Evolutionary conservation across 2,329 filamentous ascomycete genomes (phyloP).

Genomic region (Fusarium sarcochroum): DNA sequence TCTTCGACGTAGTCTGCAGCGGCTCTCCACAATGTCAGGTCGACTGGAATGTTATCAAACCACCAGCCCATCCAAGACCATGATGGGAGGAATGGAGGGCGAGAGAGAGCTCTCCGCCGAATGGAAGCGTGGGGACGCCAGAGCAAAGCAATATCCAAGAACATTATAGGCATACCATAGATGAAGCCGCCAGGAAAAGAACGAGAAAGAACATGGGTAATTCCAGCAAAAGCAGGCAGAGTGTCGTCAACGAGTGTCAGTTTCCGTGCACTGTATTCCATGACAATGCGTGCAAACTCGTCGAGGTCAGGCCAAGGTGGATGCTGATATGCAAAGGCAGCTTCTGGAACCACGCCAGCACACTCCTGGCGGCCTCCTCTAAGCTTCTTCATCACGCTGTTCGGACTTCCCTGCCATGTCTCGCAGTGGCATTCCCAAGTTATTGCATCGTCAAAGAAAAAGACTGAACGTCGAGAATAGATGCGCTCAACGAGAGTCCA

Average conservation of each 20-base stretch:
- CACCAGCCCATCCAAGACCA: slow-evolving; percentile 66
- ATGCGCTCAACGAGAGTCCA: slow-evolving; percentile 62
- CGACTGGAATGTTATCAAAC: slow-evolving; percentile 60
- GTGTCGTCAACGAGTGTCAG: slow-evolving; percentile 60
- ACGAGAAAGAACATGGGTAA: slow-evolving; percentile 59
- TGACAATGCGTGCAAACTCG: slow-evolving; percentile 60
- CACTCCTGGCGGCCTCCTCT: slow-evolving; percentile 54
- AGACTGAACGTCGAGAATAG: slow-evolving; percentile 60
- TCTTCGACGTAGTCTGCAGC: slow-evolving; percentile 61
- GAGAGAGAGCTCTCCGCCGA: slow-evolving; percentile 55
- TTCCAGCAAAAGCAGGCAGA: slow-evolving; percentile 58
- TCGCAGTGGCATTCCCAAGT: slow-evolving; percentile 64
- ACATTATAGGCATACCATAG: slow-evolving; percentile 63
- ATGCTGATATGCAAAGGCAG: slow-evolving; percentile 57
- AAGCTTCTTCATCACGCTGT: slow-evolving; percentile 51
- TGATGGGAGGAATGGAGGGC: slow-evolving; percentile 58
- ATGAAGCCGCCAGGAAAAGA: slow-evolving; percentile 60
- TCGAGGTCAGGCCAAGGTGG: slow-evolving; percentile 62
- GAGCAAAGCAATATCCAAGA: slow-evolving; percentile 60
- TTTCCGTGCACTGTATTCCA: slow-evolving; percentile 59
- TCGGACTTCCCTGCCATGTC: slow-evolving; percentile 56
- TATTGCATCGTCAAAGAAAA: slow-evolving; percentile 60
- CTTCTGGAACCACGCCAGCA: slow-evolving; percentile 49
- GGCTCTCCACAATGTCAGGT: slow-evolving; percentile 59
- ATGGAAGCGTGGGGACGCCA: slow-evolving; percentile 62